Evolutionary conservation across 208 protist species (phyloP), one percentile per base, ranked within the genome.

Genomic region (Crithidia brevicula): DNA sequence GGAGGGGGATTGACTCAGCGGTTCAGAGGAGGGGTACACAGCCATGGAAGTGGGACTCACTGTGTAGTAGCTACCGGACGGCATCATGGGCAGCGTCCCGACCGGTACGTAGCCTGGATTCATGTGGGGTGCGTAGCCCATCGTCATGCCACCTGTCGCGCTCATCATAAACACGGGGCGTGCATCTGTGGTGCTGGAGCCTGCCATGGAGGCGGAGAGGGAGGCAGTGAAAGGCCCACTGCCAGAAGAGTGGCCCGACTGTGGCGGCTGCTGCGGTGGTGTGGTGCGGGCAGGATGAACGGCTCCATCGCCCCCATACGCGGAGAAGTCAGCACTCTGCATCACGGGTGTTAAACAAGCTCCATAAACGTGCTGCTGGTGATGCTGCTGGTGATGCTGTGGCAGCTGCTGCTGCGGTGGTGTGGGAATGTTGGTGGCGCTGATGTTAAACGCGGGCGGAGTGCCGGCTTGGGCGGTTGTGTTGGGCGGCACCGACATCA

Each of bases 21-120:
- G 34, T 2, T 22, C 53, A 4, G 53, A 43, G 33, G 20, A 11
- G 31, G 34, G 33, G 22, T 59, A 59, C 33, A 59, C 22, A 0
- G 53, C 34, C 34, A 59, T 59, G 33, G 53, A 22, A n/a, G n/a
- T n/a, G n/a, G n/a, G n/a, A n/a, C n/a, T n/a, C n/a, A n/a, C n/a
- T n/a, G n/a, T n/a, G 34, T 59, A 59, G 36, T 59, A 59, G 20
- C 34, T 33, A 8, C 53, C 53, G 31, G 33, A 11, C 3, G 53
- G 34, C 53, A 59, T 30, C 31, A 59, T 27, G 10, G 31, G 34
- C n/a, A 59, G 30, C 4, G 27, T n/a, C 6, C 31, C 31, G 8
- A 42, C 31, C 27, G 53, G 53, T 11, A 46, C 5, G 36, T 46
- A 59, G 36, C 53, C 53, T 4, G 53, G 34, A n/a, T 18, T 2